Evolutionary conservation across 2,329 filamentous ascomycete species (phyloP), one percentile per base, ranked within the genome.

Genomic region (Cercospora nicotianae): DNA sequence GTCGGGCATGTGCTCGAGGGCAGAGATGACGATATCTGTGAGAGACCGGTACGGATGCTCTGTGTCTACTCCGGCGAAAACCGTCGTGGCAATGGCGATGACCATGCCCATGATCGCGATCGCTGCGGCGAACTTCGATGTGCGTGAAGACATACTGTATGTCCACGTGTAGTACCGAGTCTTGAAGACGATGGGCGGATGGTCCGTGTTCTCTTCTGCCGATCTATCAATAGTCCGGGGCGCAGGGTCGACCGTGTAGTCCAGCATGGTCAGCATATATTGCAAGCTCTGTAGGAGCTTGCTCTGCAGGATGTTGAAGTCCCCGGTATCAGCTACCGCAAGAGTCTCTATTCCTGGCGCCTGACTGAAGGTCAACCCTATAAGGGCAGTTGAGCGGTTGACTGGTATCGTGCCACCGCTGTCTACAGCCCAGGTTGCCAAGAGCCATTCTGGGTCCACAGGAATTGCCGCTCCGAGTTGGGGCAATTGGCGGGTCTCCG

Each of bases 381-480:
- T 7, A 1, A 53, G 48, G 23, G 48, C 48, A 26, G 48, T 61
- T 18, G 65, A 63, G 26, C 65, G 67, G 20, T 69, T 69, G 16
- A 57, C 60, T 3, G 53, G 28, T 12, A 72, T 31, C 0, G 42
- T 36, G 23, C 67, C 70, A 12, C 48, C 62, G 7, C 67, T 61
- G 23, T 69, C 70, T 8, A 70, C 72, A 10, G 75, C 75, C 71
- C 72, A 76, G 6, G 75, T 72, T 9, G 72, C 72, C 13, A 67
- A 61, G 18, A 55, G 48, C 67, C 67, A 68, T 36, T 60, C 36
- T n/a, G 67, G 67, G 33, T 68, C 59, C 5, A 67, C 26, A 68
- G 31, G 36, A 23, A 60, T 39, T 26, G 57, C 31, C 20, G 57
- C 16, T 23, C 36, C 36, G 12, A 26, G 39, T 26, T 33, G 28